Percentiles rank a stretch among this genome's conserved stretches.
These are phyloP conservation scores for Penicillium subrubescens DNA, from an alignment of 495 filamentous ascomycete species.

Conservation along the genomic window DNA sequence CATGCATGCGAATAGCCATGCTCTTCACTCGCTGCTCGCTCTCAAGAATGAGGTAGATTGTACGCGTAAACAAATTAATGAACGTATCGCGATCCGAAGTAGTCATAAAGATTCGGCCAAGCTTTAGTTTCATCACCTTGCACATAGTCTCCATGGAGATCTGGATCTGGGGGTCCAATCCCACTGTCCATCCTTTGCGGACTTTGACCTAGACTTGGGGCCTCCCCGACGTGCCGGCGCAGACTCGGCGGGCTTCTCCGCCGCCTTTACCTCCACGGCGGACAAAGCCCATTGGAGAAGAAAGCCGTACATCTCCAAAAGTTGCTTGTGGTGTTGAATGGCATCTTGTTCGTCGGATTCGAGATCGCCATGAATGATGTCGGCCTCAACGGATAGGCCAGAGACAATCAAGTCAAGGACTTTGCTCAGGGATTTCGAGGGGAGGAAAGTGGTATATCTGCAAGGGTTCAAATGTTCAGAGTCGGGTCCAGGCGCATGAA, in stretches of 20 bases:
- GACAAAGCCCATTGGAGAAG: constrained; percentile 93
- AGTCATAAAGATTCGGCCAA: constrained; percentile 89
- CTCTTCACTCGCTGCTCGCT: constrained; percentile 92
- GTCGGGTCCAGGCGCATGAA: constrained; percentile 47
- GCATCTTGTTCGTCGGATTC: constrained; percentile 90
- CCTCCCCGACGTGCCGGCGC: constrained; percentile 68
- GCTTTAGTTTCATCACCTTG: constrained; percentile 90
- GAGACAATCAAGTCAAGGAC: constrained; percentile 91
- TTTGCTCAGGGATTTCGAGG: constrained; percentile 82
- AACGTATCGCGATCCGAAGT: constrained; percentile 98
- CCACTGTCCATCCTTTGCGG: constrained; percentile 75
- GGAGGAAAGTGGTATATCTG: constrained; percentile 83
- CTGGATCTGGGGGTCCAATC: constrained; percentile 86
- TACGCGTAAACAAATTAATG: constrained; percentile 87
- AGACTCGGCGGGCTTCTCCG: constrained; percentile 76
- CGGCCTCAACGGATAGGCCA: constrained; percentile 89
- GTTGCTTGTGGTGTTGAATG: constrained; percentile 79
- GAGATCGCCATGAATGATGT: constrained; percentile 80
- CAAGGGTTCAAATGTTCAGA: constrained; percentile 64
- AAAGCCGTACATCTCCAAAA: constrained; percentile 94
- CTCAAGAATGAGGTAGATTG: constrained; percentile 90
- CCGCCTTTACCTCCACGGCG: constrained; percentile 88
- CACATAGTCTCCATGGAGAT: constrained; percentile 90
- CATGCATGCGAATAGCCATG: constrained; percentile 90
- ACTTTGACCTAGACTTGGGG: constrained; percentile 78